A percentile compares a stretch with the other conserved stretches of the same genome.
These are phyloP conservation scores for Saccharomyces paradoxus DNA, from an alignment of 805 yeast genomes.

Conservation along the genomic window DNA sequence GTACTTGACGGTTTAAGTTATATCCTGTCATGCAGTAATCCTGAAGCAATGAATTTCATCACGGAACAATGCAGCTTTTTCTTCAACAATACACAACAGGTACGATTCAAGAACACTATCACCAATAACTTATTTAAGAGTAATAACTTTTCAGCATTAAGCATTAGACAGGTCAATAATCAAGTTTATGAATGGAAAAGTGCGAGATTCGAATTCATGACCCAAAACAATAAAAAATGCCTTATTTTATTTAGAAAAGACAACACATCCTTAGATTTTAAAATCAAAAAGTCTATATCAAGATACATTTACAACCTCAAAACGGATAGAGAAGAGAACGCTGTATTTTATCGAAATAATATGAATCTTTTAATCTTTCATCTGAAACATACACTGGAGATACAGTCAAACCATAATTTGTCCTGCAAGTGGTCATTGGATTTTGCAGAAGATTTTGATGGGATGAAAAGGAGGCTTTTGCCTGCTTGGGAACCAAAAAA, in stretches of 20 bases:
- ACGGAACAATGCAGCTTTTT: background rate
- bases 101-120: background rate
- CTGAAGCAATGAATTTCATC: background rate
- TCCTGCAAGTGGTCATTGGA: conserved; percentile 44
- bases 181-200: background rate
- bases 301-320: conserved; percentile 43
- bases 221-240: background rate
- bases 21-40: background rate
- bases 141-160: background rate
- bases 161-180: background rate
- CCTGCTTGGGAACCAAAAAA: conserved; percentile 44
- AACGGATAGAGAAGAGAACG: conserved; percentile 52
- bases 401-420: conserved; percentile 29
- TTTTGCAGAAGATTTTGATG: conserved; percentile 57
- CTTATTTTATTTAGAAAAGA: conserved; percentile 24
- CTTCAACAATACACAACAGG: background rate
- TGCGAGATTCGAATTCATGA: background rate
- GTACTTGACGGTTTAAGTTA: background rate
- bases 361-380: conserved; percentile 42
- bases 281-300: conserved; percentile 39
- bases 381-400: conserved; percentile 39
- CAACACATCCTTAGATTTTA: conserved; percentile 30
- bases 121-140: background rate
- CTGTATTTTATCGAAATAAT: conserved; percentile 33
- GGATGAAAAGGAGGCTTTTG: conserved; percentile 57